Base-by-base conservation (phyloP, 1,139 yeast species). In the Pichiaceae sp. region DNA sequence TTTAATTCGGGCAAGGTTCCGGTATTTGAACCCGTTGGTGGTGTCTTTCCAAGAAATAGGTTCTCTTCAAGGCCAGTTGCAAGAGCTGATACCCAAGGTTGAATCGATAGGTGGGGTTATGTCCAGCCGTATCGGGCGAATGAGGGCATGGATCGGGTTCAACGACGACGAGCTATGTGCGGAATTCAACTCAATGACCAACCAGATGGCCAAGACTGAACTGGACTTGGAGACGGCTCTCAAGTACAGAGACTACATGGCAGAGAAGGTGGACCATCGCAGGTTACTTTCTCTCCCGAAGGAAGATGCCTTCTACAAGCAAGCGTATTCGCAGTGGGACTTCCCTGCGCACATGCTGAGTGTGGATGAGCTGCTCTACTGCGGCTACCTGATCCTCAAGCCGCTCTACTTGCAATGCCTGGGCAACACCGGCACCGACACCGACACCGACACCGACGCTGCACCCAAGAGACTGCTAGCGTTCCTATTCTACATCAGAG, bases 281-380 rank as follows among this genome's bases (percentile, higher is more conserved):
- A n/a, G 17, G 5, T 14, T 30, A 9, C 15, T 30, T 8, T 5
- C 5, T n/a, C 23, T 15, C 28, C 15, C 24, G 25, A 17, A 29
- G 31, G 18, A 29, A 9, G 20, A 15, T 9, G 11, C 7, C 12
- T 29, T 45, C 41, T 62, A 60, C 43, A 32, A 35, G n/a, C 41
- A 52, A 18, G 46, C 55, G 33, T 42, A 63, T 4, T 55, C 59
- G 20, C 46, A 52, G 31, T 65, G 70, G 76, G 72, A 74, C 38
- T 81, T 81, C 53, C 78, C 79, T 16, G 85, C 89, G 1, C 87
- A 79, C 54, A 75, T 74, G 48, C 60, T 80, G 34, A 53, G 71
- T n/a, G 70, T 71, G 51, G 85, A 80, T 54, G 93, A 83, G 53
- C 67, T 82, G 49, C 63, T 78, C 5, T 72, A 71, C 50, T 74